phyloP scores from a whole-genome alignment of 2,329 filamentous ascomycete genomes.

The Aspergillus fischeri region DNA sequence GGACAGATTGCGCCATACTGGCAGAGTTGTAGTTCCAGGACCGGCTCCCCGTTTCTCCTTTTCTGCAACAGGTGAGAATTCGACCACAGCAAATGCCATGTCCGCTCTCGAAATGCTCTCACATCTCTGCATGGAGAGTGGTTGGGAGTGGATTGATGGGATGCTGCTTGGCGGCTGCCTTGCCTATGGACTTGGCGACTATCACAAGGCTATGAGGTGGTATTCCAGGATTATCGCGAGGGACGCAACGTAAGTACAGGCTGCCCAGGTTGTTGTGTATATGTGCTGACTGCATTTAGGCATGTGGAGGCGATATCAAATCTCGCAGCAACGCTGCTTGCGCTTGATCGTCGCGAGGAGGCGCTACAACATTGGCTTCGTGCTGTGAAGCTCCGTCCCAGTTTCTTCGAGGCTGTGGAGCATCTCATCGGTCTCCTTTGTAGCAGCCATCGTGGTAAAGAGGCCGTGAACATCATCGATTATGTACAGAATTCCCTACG shows the following conservation, averaged over 20 bases:
- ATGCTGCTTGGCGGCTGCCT: constrained; percentile 88
- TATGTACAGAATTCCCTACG: constrained; percentile 73
- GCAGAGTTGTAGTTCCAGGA: constrained; percentile 29
- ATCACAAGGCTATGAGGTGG: constrained; percentile 60
- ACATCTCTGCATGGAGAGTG: constrained; percentile 71
- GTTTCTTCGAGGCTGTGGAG: constrained; percentile 91
- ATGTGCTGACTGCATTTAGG: constrained; percentile 42
- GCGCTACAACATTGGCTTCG: constrained; percentile 81
- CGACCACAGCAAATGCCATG: constrained; percentile 55
- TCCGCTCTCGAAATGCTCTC: constrained; percentile 68
- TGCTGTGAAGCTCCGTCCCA: constrained; percentile 77
- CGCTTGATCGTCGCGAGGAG: constrained; percentile 74
- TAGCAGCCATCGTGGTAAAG: constrained; percentile 70
- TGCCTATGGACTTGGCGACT: constrained; percentile 82
- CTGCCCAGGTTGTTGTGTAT: constrained; percentile 4
- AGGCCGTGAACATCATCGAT: constrained; percentile 83
- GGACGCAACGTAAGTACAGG: constrained; percentile 50
- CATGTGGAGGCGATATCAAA: constrained; percentile 95
- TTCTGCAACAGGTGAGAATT: constrained; percentile 30
- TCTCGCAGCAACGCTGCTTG: constrained; percentile 81
- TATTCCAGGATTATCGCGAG: constrained; percentile 54
- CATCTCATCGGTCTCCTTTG: constrained; percentile 87
- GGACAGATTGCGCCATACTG: constrained; percentile 29
- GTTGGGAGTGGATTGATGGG: constrained; percentile 88
- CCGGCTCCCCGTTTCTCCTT: constrained; percentile 30